Evolutionary conservation across 2,329 filamentous ascomycete genomes (phyloP).

Genomic region (Chrysoporthe deuterocubensis): DNA sequence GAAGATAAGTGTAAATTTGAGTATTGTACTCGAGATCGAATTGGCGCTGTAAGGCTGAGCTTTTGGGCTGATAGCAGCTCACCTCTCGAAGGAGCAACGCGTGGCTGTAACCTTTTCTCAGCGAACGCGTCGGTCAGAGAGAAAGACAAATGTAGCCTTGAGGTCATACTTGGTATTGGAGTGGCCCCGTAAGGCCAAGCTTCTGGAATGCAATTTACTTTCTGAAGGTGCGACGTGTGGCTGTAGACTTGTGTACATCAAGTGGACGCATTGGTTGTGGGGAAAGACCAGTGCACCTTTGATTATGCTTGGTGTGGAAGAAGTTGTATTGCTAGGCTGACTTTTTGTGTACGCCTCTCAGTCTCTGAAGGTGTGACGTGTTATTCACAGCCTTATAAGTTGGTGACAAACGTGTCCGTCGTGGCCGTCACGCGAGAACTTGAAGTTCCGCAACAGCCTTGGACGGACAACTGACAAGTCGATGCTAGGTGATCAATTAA

Average conservation of each 20-base stretch:
- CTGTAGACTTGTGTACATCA: neutral
- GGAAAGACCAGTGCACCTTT: neutral
- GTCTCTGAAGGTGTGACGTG: neutral
- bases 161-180: neutral
- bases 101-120: neutral
- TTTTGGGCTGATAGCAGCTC: neutral
- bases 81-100: neutral
- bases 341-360: neutral
- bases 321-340: neutral
- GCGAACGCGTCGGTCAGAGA: neutral
- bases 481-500: neutral
- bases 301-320: neutral
- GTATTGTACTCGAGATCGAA: neutral
- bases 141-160: too few species aligned
- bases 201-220: neutral
- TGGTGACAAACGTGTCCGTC: neutral
- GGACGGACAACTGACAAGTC: neutral
- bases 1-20: neutral
- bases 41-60: neutral
- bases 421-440: neutral
- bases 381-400: neutral
- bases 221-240: neutral
- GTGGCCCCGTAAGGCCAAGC: neutral
- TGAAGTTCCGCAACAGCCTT: neutral
- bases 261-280: neutral